Evolutionary conservation across 2,329 filamentous ascomycete genomes (phyloP), one percentile per base, ranked within the genome.

Genomic region (Didymella sp.): DNA sequence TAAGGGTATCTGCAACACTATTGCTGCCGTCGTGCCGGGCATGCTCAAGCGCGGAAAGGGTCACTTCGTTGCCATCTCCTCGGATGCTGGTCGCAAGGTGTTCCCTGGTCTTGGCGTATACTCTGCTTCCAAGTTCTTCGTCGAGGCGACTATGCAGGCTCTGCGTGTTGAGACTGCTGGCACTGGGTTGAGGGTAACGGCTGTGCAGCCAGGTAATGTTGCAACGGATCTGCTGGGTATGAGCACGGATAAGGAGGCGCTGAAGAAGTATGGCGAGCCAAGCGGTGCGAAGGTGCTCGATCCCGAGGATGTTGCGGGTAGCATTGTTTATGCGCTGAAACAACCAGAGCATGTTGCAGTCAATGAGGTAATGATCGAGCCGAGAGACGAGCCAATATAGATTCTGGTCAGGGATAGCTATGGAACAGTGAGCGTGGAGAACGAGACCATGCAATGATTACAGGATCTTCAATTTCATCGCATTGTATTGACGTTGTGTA

Each of bases 101-200:
- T 93, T 93, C 78, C 89, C 90, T 0, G 90, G 90, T 0, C 78
- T 93, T 12, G 90, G 90, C 49, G 90, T 94, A 31, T 94, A 94
- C 81, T 91, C 89, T 0, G 90, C 89, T 24, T 89, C 85, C 76
- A 94, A 94, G 73, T 92, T 93, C 82, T 94, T 94, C 71, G 89
- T 94, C 51, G 90, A 94, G 73, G 90, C 89, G 1, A 90, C 89
- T 0, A 81, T 94, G n/a, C 90, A 93, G 75, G 82, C 82, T 28
- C 76, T 94, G 63, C 85, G 90, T 8, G 77, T 93, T 7, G 90
- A 94, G 80, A 93, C 89, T 0, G 90, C 88, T 0, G 89, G 89
- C 0, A 84, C 84, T 0, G 90, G 90, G 0, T 76, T 94, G 45
- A 82, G 89, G 2, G 89, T 94, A 37, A 92, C 90, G 0, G 81